Base-by-base conservation (phyloP, 306 rosid species). In the Senna tora region DNA sequence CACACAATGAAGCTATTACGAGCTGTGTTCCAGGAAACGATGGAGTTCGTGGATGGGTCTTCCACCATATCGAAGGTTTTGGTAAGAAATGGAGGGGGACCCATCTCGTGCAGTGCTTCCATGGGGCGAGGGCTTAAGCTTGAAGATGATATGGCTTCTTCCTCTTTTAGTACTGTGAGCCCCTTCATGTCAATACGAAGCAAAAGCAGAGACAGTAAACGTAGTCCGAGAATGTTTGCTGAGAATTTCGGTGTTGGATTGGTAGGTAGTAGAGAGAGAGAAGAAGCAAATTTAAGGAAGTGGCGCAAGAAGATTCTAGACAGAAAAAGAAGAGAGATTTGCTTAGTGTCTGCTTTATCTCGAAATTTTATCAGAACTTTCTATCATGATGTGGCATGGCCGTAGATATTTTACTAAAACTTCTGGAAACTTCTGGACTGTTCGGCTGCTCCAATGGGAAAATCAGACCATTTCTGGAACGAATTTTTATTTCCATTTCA, bases 1-100 rank as follows among this genome's bases (percentile, higher is more conserved):
- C 99, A 95, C 2, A 95, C 97, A 49, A 95, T 43, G 86, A 95
- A 95, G 72, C 99, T 95, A 72, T 95, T 95, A 49, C 99, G 95
- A 5, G 88, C 89, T 51, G 11, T 47, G 71, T 96, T 91, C 99
- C 99, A 95, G 0, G 99, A 95, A 22, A 95, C 92, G 68, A 89
- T 78, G 73, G 90, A 6, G 75, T 95, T 90, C 0, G 99, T 89
- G 38, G 91, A 79, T 1, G 99, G 86, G 78, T 95, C 99, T 69
- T 95, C 99, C 65, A 95, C 99, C 70, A 91, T 93, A 5, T 95
- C 99, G 21, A 83, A 95, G 1, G 96, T 95, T 79, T 95, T 95
- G 0, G 87, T 81, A 15, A 95, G 91, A 77, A 95, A 95, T 4
- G 99, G 99, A 55, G 99, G 97, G 1, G 99, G 96, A 20, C 90